Base-by-base conservation (phyloP, 2,329 filamentous ascomycete genomes). In the Verticillium nubilum region DNA sequence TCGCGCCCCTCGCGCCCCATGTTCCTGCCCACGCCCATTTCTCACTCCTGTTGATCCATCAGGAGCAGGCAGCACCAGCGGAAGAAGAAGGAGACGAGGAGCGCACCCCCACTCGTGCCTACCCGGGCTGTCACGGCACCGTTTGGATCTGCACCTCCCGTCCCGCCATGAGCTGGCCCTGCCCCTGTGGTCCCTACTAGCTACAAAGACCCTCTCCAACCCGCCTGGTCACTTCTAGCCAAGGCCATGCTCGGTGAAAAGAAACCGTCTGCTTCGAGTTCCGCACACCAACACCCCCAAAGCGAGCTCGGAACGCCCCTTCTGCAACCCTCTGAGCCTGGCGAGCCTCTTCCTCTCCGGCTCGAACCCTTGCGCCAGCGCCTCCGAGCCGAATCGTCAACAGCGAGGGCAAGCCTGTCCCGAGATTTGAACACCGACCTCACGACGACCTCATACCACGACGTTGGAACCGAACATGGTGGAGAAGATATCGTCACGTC, bases 391-490 rank as follows among this genome's bases (percentile, higher is more conserved):
- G 27, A 54, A n/a, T 19, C 54, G 31, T 56, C 54, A 19, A 35
- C 54, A 26, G 23, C 54, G 28, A 35, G 33, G n/a, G 23, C 54
- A 5, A 17, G 10, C 15, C 31, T 19, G 17, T 17, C 29, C 33
- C 54, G 54, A 42, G 13, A 31, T 25, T 3, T 17, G n/a, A 17
- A 35, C n/a, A 12, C 54, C 31, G 10, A 56, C 17, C 12, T 10
- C 19, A 3, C 31, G 29, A 26, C 54, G 28, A 42, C 31, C 37
- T 10, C 37, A 47, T 47, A 47, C 37, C 37, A 25, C 37, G 37
- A 47, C 37, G 7, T 47, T 52, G 52, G 26, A 23, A 29, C 35
- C 59, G 59, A 64, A 63, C 56, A 64, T 64, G 62, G 42, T 64
- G 61, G 59, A 57, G 59, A 63, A 59, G 62, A 58, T 15, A 26